Evolutionary conservation across 75 land plant species (phyloP), one percentile per base, ranked within the genome.

Genomic region (Pinus tabuliformis): DNA sequence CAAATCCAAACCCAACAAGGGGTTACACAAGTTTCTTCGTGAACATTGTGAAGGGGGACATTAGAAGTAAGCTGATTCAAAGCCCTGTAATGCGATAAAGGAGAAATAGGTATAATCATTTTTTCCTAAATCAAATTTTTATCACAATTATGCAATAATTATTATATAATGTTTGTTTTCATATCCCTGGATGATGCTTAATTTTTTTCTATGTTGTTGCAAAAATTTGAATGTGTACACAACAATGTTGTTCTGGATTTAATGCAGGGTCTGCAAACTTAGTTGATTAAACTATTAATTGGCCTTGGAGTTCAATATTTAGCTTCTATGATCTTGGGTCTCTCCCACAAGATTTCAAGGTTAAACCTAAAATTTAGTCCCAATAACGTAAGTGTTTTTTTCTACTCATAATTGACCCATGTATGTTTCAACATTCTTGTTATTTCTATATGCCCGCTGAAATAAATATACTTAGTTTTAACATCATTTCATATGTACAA

Each of bases 321-420:
- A 74, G 89, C 87, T 57, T 93, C 95, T 22, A 96, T 94, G 97
- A 96, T 97, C 76, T 84, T 94, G 72, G 99, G 99, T 37, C 85
- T 96, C 42, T 91, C 99, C 39, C 95, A 94, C 70, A 91, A 82
- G 2, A 1, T 33, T 33, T 33, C 33, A 33, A 33, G 33, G 2
- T 33, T 33, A 0, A 33, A 33, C 2, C 89, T 94, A 58, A 96
- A 93, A 73, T 96, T 94, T 72, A 96, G 97, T 66, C 90, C 97
- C 37, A 97, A 96, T 70, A 96, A 96, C 90, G 99, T 94, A 63
- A 45, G 18, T 54, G 0, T 49, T 72, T 16, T 33, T 0, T 33
- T 33, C 1, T 33, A 33, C 33, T 64, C 7, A 4, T 3, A 64
- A 64, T 36, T 64, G 9, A 64, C 4, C 6, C 26, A 26, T 26